A percentile compares a stretch with the other conserved stretches of the same genome.
Evolutionary conservation across 495 filamentous ascomycete genomes (phyloP).

Genomic region (Apodospora peruviana): DNA sequence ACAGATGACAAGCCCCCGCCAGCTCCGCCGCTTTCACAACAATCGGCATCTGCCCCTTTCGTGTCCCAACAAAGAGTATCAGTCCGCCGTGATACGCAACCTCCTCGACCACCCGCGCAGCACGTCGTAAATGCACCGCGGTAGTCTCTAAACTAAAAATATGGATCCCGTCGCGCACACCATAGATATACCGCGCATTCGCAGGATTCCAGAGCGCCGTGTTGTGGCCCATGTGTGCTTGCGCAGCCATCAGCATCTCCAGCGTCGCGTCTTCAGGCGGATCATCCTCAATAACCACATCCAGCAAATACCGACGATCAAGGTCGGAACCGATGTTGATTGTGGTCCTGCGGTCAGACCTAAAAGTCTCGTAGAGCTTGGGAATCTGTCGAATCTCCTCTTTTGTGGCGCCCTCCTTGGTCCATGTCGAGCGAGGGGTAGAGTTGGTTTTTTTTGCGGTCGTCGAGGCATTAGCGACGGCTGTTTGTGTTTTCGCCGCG

Average conservation of each 20-base stretch:
- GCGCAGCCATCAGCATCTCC: constrained; percentile 84
- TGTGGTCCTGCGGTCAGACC: constrained; percentile 22
- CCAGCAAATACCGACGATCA: constrained; percentile 58
- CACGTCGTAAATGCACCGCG: constrained; percentile 80
- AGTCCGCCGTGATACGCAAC: constrained; percentile 77
- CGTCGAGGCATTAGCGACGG: too few relatives aligned
- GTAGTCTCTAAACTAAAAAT: constrained; percentile 88
- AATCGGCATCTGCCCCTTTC: constrained; percentile 66
- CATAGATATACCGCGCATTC: constrained; percentile 93
- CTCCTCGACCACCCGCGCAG: constrained; percentile 81
- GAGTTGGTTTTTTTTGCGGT: too few relatives aligned
- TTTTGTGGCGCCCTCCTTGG: too few relatives aligned
- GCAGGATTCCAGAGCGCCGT: constrained; percentile 93
- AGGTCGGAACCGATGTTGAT: constrained; percentile 50
- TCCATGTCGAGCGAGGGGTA: too few relatives aligned
- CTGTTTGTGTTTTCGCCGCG: too few relatives aligned
- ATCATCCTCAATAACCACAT: constrained; percentile 57
- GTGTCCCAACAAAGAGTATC: constrained; percentile 86
- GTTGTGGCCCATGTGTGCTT: constrained; percentile 86
- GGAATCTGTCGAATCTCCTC: too few relatives aligned
- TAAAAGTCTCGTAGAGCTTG: too few relatives aligned
- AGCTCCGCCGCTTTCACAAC: constrained; percentile 79
- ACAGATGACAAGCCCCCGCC: constrained; percentile 78
- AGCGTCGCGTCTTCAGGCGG: constrained; percentile 82
- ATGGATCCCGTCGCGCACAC: constrained; percentile 83